phyloP scores from a whole-genome alignment of 2,329 filamentous ascomycete species.

The Aureobasidium sp. region DNA sequence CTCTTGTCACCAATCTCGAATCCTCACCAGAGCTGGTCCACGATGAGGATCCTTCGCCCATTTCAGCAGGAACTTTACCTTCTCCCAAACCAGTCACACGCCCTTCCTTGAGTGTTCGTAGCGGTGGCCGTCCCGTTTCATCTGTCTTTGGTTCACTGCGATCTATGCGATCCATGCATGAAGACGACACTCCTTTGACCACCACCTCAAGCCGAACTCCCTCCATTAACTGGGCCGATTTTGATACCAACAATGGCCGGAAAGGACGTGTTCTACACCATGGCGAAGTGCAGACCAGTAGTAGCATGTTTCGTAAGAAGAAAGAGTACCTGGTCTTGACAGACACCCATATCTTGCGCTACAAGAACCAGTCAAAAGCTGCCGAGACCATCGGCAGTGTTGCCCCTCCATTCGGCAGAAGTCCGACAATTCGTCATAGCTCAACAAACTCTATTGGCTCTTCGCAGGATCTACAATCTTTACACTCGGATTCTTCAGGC shows the following conservation, averaged over 20 bases:
- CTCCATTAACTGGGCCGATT: constrained; percentile 36
- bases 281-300: constrained; percentile 62
- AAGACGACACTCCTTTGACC: constrained; percentile 42
- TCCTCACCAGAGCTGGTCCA: constrained; percentile 18
- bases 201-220: constrained; percentile 43
- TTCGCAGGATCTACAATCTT: constrained; percentile 51
- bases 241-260: constrained; percentile 17
- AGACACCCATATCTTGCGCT: constrained; percentile 58
- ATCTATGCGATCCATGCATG: constrained; percentile 43
- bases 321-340: constrained; percentile 65
- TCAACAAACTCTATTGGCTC: constrained; percentile 52
- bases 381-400: constrained; percentile 50
- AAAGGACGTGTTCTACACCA: constrained; percentile 50
- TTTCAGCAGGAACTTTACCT: constrained; percentile 15
- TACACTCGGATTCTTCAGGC: constrained; percentile 39
- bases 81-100: constrained; percentile 18
- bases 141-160: constrained; percentile 53
- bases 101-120: constrained; percentile 22
- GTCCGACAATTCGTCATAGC: constrained; percentile 45
- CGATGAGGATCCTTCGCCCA: constrained; percentile 16
- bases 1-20: constrained; percentile 17
- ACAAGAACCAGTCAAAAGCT: constrained; percentile 59
- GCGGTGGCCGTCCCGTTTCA: constrained; percentile 27
- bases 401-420: constrained; percentile 29
- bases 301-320: constrained; percentile 63